These are phyloP conservation scores for Cryptococcus sp. DNA, from an alignment of 1,284 basidiomycete species.

Conservation along the genomic window DNA sequence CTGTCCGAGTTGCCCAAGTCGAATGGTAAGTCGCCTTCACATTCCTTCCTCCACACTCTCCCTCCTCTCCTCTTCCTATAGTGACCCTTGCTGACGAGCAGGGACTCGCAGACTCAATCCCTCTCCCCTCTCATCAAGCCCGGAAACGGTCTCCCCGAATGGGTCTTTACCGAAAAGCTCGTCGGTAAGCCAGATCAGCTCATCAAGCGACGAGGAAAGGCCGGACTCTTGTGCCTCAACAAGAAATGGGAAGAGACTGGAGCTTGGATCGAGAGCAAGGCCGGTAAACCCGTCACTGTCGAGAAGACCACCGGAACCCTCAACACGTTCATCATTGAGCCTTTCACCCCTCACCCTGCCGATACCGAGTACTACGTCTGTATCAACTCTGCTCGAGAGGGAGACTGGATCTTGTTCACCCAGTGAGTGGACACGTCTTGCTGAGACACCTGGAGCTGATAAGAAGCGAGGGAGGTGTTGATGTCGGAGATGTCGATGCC, in stretches of 20 bases:
- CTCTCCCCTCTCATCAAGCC: conserved; percentile 61
- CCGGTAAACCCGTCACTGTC: conserved; percentile 92
- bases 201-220: conserved; percentile 99
- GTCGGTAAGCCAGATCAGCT: conserved; percentile 95
- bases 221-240: conserved; percentile 89
- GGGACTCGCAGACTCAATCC: conserved; percentile 74
- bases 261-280: conserved; percentile 81
- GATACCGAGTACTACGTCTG: conserved; percentile 98
- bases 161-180: conserved; percentile 83
- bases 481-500: conserved; percentile 96
- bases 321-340: conserved; percentile 97
- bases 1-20: conserved; percentile 48
- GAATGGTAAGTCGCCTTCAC: conserved; percentile 40
- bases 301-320: conserved; percentile 90
- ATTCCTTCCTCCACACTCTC: not conserved
- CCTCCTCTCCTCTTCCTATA: not conserved
- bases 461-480: conserved; percentile 81
- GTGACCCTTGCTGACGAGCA: conserved; percentile 44
- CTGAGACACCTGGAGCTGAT: not conserved
- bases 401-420: conserved; percentile 95
- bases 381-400: conserved; percentile 91
- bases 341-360: conserved; percentile 91
- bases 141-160: conserved; percentile 65
- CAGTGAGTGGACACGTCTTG: too few species aligned
- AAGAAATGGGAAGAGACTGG: conserved; percentile 82